A percentile compares a stretch with the other conserved stretches of the same genome.
Evolutionary conservation across 306 rosid genomes (phyloP).

Genomic region (Fragaria nilgerrensis): DNA sequence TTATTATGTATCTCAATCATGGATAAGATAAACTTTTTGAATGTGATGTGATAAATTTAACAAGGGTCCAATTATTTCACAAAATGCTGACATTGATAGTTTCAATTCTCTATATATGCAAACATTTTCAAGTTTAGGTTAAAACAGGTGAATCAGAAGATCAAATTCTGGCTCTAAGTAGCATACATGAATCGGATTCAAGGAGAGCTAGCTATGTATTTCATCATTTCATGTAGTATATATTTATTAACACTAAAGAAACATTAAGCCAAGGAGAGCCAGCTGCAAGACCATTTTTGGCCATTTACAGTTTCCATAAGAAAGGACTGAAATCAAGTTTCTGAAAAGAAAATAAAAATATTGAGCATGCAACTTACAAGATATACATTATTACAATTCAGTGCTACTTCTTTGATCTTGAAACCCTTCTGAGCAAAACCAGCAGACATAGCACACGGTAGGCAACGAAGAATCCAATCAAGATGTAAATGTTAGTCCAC

Average conservation of each 20-base stretch:
- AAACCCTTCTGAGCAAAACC: slow-evolving; percentile 78
- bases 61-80: not conserved
- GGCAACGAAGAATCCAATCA: slow-evolving; percentile 67
- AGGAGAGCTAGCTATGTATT: not conserved
- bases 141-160: no score
- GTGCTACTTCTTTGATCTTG: slow-evolving; percentile 49
- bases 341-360: not conserved
- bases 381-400: not conserved
- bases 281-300: not conserved
- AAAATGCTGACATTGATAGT: not conserved
- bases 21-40: not conserved
- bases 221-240: not conserved
- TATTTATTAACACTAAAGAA: not conserved
- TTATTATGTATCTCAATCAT: no score
- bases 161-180: no score
- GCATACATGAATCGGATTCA: no score
- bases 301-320: not conserved
- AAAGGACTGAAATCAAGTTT: not conserved
- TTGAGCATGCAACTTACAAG: not conserved
- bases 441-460: slow-evolving; percentile 83
- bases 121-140: not conserved
- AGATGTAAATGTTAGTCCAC: slow-evolving; percentile 73
- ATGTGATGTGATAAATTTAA: not conserved
- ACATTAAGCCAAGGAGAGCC: not conserved
- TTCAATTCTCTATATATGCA: not conserved